Evolutionary conservation across 148 eudicot species (phyloP).

Genomic region (Pharnaceum exiguum): DNA sequence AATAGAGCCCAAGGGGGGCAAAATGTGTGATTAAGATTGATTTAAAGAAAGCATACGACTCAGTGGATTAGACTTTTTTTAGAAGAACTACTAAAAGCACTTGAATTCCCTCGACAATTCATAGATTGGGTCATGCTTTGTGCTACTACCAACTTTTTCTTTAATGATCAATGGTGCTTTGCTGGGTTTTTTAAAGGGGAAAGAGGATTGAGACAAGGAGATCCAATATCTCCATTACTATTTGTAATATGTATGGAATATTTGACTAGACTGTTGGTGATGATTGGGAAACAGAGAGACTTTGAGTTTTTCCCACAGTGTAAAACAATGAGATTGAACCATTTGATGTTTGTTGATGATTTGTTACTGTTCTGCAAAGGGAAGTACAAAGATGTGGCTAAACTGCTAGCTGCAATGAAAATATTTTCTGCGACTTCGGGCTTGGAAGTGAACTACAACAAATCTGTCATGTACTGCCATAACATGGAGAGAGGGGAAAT

Average conservation of each 20-base stretch:
- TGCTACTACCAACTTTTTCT: background rate
- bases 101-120: background rate
- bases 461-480: too few relatives aligned
- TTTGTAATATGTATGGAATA: background rate
- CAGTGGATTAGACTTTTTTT: background rate
- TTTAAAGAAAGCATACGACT: background rate
- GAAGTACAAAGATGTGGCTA: too few relatives aligned
- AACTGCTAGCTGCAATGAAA: too few relatives aligned
- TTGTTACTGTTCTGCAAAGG: too few relatives aligned
- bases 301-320: background rate
- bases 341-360: too few relatives aligned
- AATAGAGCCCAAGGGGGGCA: background rate
- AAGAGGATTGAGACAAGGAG: background rate
- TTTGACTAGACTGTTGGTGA: background rate
- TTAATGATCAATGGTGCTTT: background rate
- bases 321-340: too few relatives aligned
- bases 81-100: background rate
- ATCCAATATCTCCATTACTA: background rate
- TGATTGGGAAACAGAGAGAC: background rate
- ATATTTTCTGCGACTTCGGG: too few relatives aligned
- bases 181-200: background rate
- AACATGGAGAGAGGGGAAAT: too few relatives aligned
- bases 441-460: too few relatives aligned
- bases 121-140: background rate
- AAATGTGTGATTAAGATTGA: background rate